Evolutionary conservation across 140 eudicot genomes (phyloP), one percentile per base, ranked within the genome.

Genomic region (Senecio squalidus): DNA sequence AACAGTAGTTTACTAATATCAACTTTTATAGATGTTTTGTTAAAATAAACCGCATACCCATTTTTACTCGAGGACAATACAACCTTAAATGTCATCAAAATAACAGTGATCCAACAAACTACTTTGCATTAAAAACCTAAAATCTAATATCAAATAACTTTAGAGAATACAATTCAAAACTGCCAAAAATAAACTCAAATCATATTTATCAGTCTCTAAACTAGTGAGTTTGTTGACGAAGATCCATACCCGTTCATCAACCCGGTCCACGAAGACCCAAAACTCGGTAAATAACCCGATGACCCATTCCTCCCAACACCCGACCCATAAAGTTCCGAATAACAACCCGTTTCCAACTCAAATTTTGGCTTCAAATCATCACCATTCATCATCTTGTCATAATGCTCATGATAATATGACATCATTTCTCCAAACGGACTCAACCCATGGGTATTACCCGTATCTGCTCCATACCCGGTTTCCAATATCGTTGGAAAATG

Each of bases 181-280:
- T n/a, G n/a, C n/a, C n/a, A n/a, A n/a, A n/a, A n/a, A n/a, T n/a
- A n/a, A n/a, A n/a, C n/a, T n/a, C n/a, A n/a, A n/a, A n/a, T n/a
- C n/a, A n/a, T n/a, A n/a, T n/a, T n/a, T n/a, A n/a, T n/a, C n/a
- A n/a, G n/a, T 15, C 6, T 31, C 55, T 72, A 80, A 55, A 75
- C 86, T 49, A 85, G 38, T 14, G 88, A 72, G 63, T 77, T 76
- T 24, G 84, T 60, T 8, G 92, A 65, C 5, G 91, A 68, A 1
- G 89, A 43, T 52, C 83, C 95, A 55, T 78, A 89, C 21, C 83
- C 83, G 56, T 74, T 81, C 73, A 85, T 70, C 84, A 78, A 62
- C 58, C 89, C 89, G 65, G 71, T 67, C 89, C 95, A 85, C 0
- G 86, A 67, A 24, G 66, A 34, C 28, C 78, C 82, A 4, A 80